Evolutionary conservation across 2,329 filamentous ascomycete species (phyloP), one percentile per base, ranked within the genome.

Genomic region (Aspergillus unguis): DNA sequence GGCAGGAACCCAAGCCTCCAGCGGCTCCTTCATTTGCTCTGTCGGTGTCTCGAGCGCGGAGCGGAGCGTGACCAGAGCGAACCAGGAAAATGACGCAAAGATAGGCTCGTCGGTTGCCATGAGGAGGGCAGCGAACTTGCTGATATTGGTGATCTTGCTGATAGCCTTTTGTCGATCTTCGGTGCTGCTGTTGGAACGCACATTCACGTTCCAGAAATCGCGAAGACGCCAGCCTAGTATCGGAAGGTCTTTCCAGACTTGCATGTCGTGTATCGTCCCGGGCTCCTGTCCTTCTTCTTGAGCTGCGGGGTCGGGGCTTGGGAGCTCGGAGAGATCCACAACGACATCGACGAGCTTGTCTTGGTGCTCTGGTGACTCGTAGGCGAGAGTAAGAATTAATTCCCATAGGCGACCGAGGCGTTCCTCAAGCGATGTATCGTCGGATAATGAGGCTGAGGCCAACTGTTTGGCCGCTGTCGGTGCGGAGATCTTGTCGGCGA

Each of bases 1-100:
- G 1, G 53, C 56, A 31, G 47, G 56, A 28, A 56, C 35, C 33
- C 28, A 41, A 8, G 56, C 53, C 7, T 53, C 53, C 6, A 50
- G 23, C 3, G 43, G 33, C 6, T 53, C 32, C 6, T 2, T 8
- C 26, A 48, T 44, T 2, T 50, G 28, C 4, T 32, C 41, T 17
- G 23, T 26, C 6, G 52, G 48, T 11, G 48, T 52, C 17, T 57
- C 55, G 28, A 57, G 47, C 33, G 52, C 52, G 1, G 8, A 10
- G 2, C 47, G 55, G 29, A 54, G 38, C 11, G 52, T 54, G 2
- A 50, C 32, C 10, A 57, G 44, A 17, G 48, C 52, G 27, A 57
- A 57, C 52, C 52, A 57, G 8, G 44, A 44, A 28, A 37, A 25
- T 29, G 32, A 11, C 7, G 37, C 40, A 17, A 57, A 57, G n/a